Evolutionary conservation across 2,329 filamentous ascomycete species (phyloP), one percentile per base, ranked within the genome.

Genomic region (Laburnicola sp.): DNA sequence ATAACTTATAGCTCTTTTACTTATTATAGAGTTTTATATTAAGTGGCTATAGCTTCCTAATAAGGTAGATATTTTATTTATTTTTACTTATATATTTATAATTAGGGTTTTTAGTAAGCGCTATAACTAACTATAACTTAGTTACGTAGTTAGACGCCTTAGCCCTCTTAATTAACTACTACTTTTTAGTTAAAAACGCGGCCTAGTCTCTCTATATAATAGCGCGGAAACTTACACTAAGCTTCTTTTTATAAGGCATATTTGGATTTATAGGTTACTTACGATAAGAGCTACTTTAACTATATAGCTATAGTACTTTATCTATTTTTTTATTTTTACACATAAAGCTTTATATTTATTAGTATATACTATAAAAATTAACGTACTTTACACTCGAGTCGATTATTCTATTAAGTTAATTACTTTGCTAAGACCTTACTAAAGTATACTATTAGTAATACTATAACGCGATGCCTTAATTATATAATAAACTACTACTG

Each of bases 1-100:
- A 32, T 44, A 21, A 44, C 41, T 44, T 44, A 44, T 30, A 16
- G 23, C 41, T 44, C 41, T 44, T 44, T 30, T 44, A 22, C 16
- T 44, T 25, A 4, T 44, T 34, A 44, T 34, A 44, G 41, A 27
- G 30, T 30, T 44, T 44, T 34, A 34, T 30, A 34, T 4, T 34
- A 44, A 44, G 41, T 30, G 8, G 16, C 28, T 44, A 27, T 34
- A 34, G 30, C 30, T 44, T 35, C 22, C 6, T 16, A 4, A 34
- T 34, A 32, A 44, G 21, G 35, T 34, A 44, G n/a, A n/a, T n/a
- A n/a, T n/a, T n/a, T 25, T 34, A 7, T 10, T 44, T 22, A 16
- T 35, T 8, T 23, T 44, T 34, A 35, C 7, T 34, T 44, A 23
- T 44, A 34, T 34, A 30, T 23, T 44, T 44, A 22, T 25, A n/a